These are phyloP conservation scores for Ochetophila trinervis DNA, from an alignment of 306 rosid genomes.

Conservation along the genomic window DNA sequence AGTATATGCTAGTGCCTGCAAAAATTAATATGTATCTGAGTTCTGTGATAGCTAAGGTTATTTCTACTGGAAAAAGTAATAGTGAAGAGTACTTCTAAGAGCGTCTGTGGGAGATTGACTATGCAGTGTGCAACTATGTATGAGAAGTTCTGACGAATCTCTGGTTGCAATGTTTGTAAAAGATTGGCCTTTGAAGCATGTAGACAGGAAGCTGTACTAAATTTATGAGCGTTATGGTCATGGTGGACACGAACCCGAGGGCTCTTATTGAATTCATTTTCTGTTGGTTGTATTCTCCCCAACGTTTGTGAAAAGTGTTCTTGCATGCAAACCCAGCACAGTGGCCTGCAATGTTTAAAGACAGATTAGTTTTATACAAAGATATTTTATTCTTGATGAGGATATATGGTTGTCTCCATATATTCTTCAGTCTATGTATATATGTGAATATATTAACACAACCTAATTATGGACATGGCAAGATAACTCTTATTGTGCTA, in stretches of 20 bases:
- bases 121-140: neutral
- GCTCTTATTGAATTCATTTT: slow-evolving; percentile 9
- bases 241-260: slow-evolving; percentile 15
- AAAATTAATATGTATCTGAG: neutral
- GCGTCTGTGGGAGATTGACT: slow-evolving; percentile 15
- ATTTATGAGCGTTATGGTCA: neutral
- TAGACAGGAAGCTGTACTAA: slow-evolving; percentile 13
- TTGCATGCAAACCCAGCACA: neutral
- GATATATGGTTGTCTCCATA: neutral
- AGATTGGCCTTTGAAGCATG: slow-evolving; percentile 16
- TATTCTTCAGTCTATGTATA: neutral
- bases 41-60: neutral
- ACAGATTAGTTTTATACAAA: neutral
- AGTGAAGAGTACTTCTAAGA: slow-evolving; percentile 9
- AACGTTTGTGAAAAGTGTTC: slow-evolving; percentile 8
- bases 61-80: neutral
- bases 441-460: neutral
- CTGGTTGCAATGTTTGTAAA: slow-evolving; percentile 6
- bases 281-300: slow-evolving; percentile 10
- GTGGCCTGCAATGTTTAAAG: slow-evolving; percentile 4
- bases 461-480: no score
- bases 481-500: neutral
- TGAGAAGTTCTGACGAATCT: slow-evolving; percentile 11
- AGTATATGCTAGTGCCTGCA: slow-evolving; percentile 4
- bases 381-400: neutral